Percentiles rank a stretch among this genome's conserved stretches.
Evolutionary conservation across 2,329 filamentous ascomycete genomes (phyloP).

Genomic region (Sporothrix humicola): DNA sequence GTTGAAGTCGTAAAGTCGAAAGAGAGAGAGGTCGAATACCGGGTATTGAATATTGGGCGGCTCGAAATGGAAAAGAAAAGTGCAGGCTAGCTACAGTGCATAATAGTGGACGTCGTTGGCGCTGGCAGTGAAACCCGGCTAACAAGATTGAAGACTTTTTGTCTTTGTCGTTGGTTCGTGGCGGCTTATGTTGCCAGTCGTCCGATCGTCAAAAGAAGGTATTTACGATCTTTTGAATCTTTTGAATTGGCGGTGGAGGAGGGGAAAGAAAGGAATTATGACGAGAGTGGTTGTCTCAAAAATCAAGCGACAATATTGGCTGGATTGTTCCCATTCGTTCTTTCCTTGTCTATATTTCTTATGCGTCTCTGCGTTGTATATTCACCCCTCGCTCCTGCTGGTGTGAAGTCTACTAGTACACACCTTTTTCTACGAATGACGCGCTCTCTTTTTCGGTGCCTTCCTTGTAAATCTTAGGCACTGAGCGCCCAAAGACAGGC

Average conservation of each 20-base stretch:
- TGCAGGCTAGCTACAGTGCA: background rate
- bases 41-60: background rate
- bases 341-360: background rate
- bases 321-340: constrained; percentile 1
- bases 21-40: background rate
- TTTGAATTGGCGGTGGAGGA: constrained; percentile 24
- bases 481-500: constrained; percentile 5
- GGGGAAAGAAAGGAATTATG: background rate
- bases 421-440: constrained; percentile 14
- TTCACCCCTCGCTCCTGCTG: constrained; percentile 19
- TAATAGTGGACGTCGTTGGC: background rate
- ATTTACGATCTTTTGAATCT: background rate
- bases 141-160: constrained; percentile 16
- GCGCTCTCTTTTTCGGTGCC: constrained; percentile 16
- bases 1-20: background rate
- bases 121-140: constrained; percentile 8
- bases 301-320: constrained; percentile 31
- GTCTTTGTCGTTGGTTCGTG: constrained; percentile 19
- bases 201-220: background rate
- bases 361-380: background rate
- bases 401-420: constrained; percentile 2
- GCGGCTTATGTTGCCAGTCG: constrained; percentile 17
- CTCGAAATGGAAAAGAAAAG: background rate
- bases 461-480: background rate
- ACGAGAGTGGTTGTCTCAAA: constrained; percentile 15